These are phyloP conservation scores for Loxodes magnus DNA, from an alignment of 73 alveolate species.

Conservation along the genomic window DNA sequence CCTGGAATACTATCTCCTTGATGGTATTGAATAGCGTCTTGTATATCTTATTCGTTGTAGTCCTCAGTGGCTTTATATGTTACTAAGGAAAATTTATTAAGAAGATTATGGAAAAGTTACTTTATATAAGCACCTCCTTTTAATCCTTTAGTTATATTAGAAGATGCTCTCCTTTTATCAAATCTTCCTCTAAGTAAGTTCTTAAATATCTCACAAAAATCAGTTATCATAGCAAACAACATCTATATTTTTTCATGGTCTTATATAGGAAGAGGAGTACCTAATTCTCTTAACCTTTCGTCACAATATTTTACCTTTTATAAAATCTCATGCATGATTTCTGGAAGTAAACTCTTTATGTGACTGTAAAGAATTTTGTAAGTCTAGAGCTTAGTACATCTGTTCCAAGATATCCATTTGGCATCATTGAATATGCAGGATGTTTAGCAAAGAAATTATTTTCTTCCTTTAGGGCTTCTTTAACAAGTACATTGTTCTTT, in stretches of 20 bases:
- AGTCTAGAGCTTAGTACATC: constrained; percentile 45
- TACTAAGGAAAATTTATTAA: too few relatives aligned
- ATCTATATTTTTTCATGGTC: constrained; percentile 70
- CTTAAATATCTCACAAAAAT: constrained; percentile 58
- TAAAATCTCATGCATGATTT: constrained; percentile 59
- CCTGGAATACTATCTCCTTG: constrained; percentile 40
- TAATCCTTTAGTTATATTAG: constrained; percentile 27
- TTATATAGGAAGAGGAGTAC: constrained; percentile 76
- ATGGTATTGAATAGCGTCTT: constrained; percentile 29
- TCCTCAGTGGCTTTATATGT: constrained; percentile 28
- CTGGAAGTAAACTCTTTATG: constrained; percentile 51
- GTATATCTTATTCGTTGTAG: constrained; percentile 25
- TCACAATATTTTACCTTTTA: constrained; percentile 45
- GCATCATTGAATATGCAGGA: constrained; percentile 32
- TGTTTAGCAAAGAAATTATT: constrained; percentile 46
- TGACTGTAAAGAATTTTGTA: constrained; percentile 25
- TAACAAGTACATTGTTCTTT: constrained; percentile 51
- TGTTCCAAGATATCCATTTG: constrained; percentile 59
- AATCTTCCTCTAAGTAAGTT: constrained; percentile 62
- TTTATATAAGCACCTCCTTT: constrained; percentile 52
- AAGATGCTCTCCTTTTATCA: constrained; percentile 37
- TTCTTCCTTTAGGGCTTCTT: constrained; percentile 61
- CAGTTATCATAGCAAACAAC: constrained; percentile 88
- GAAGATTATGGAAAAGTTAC: constrained; percentile 4
- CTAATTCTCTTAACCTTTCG: constrained; percentile 55